A percentile compares a stretch with the other conserved stretches of the same genome.
These are phyloP conservation scores for Singerocomus inundabilis DNA, from an alignment of 1,284 basidiomycete species.

Conservation along the genomic window DNA sequence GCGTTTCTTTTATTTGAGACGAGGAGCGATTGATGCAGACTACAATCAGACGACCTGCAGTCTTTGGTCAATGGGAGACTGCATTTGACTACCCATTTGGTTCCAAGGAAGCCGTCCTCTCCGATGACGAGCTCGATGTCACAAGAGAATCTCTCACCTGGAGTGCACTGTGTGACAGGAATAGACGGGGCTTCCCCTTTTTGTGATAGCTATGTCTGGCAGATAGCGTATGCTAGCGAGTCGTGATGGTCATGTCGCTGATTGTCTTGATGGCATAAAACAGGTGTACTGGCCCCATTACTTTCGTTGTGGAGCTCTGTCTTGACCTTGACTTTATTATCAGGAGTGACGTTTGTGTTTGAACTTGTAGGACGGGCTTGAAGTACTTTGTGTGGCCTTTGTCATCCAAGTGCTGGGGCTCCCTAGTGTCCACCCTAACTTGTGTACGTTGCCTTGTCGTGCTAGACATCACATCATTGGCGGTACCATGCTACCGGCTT, in stretches of 20 bases:
- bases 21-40: slow-evolving; percentile 22
- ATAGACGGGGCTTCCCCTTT: slow-evolving; percentile 52
- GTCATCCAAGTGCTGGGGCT: too few species aligned
- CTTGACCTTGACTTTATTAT: too few species aligned
- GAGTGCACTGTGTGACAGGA: slow-evolving; percentile 48
- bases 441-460: too few species aligned
- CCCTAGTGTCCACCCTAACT: too few species aligned
- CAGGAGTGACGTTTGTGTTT: too few species aligned
- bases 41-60: slow-evolving; percentile 34
- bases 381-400: too few species aligned
- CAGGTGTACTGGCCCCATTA: too few species aligned
- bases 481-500: too few species aligned
- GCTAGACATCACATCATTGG: too few species aligned
- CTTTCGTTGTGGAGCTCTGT: too few species aligned
- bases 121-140: background rate
- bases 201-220: slow-evolving; percentile 37
- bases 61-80: slow-evolving; percentile 40
- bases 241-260: background rate
- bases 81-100: slow-evolving; percentile 36
- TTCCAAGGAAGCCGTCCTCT: background rate
- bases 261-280: background rate
- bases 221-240: background rate
- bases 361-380: too few species aligned
- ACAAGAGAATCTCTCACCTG: slow-evolving; percentile 39
- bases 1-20: background rate